These are phyloP conservation scores for Hypoxylon crocopeplum DNA, from an alignment of 495 filamentous ascomycete species.

Conservation along the genomic window DNA sequence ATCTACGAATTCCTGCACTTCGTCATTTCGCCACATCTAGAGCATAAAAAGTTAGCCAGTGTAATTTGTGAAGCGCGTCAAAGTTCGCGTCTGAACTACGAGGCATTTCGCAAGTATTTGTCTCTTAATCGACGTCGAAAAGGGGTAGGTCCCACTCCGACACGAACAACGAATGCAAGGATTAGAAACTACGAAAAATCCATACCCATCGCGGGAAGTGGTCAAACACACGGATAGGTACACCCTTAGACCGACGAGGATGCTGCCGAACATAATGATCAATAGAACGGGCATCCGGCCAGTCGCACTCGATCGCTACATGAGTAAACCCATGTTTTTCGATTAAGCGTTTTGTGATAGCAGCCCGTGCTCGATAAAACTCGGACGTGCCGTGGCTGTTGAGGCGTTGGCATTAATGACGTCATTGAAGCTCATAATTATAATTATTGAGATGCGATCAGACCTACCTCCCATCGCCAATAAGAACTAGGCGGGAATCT, in stretches of 20 bases:
- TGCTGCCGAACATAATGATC: conserved; percentile 53
- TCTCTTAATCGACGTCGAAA: too few relatives aligned
- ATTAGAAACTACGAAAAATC: not conserved
- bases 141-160: too few relatives aligned
- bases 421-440: not conserved
- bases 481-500: conserved; percentile 17
- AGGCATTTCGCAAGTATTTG: too few relatives aligned
- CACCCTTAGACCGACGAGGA: conserved; percentile 5
- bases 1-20: conserved; percentile 54
- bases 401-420: not conserved
- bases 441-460: not conserved
- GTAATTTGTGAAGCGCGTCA: too few relatives aligned
- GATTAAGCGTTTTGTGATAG: conserved; percentile 55
- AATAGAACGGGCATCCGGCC: conserved; percentile 59
- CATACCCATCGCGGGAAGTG: conserved; percentile 58
- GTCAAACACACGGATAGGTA: conserved; percentile 49
- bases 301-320: conserved; percentile 60
- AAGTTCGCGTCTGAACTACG: too few relatives aligned
- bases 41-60: not conserved
- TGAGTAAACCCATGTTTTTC: conserved; percentile 57
- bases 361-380: conserved; percentile 22
- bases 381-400: conserved; percentile 26
- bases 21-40: conserved; percentile 60
- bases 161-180: too few relatives aligned
- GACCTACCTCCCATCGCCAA: conserved; percentile 24